Evolutionary conservation across 495 filamentous ascomycete genomes (phyloP), one percentile per base, ranked within the genome.

Genomic region (Talaromyces proteolyticus): DNA sequence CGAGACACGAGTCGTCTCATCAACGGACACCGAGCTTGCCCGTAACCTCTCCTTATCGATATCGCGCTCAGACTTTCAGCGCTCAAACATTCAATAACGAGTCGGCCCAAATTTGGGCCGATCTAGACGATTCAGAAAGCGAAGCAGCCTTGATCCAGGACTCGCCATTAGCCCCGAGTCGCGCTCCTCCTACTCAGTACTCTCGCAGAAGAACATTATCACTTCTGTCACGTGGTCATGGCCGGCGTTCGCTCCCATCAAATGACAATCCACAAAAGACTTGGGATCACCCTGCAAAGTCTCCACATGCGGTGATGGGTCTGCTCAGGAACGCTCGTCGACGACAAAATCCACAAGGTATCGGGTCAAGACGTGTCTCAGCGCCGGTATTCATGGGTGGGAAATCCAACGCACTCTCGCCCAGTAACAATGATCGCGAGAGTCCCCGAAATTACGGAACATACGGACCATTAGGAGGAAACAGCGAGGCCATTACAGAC

Each of bases 61-160:
- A 61, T 21, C 61, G 56, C 3, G 21, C 47, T 4, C 47, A 49
- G 14, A 49, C 47, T 17, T 19, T 49, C 40, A 36, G 17, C 22
- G 58, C 61, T 24, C 59, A 44, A 20, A 40, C 64, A 10, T 54
- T 61, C 20, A 65, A 72, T 44, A 49, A 70, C 44, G 66, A 71
- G 43, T 61, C 72, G 12, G 72, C 71, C 2, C 74, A 72, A 12
- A 75, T 77, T 16, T 75, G 72, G 73, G 72, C 71, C 5, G 73
- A 77, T 47, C 68, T 77, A 14, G 72, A 77, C 34, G 73, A 75
- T 37, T 73, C 70, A 1, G 70, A 73, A 26, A 55, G 60, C 29
- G 67, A 68, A 40, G 40, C 3, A 49, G 56, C 20, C 6, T 26
- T n/a, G n/a, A n/a, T n/a, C n/a, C n/a, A n/a, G n/a, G n/a, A n/a